Evolutionary conservation across 2,329 filamentous ascomycete species (phyloP), one percentile per base, ranked within the genome.

Genomic region (Venturiaceae sp.): DNA sequence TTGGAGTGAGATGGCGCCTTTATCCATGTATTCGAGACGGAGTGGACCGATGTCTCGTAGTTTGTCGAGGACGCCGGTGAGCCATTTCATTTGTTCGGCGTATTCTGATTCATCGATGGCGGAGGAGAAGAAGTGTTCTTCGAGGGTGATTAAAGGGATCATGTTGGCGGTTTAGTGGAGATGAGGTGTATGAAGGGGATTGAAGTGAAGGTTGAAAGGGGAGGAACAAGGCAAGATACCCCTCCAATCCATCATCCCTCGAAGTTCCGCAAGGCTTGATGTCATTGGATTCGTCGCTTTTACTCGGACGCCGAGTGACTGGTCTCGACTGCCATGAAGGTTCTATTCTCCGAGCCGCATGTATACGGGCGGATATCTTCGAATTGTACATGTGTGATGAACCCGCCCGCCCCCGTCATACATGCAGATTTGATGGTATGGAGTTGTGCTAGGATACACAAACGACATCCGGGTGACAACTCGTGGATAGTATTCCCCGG

Each of bases 91-190:
- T 28, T 55, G 57, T 37, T 61, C 58, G 55, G 52, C 26, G 59
- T 58, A 58, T 11, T 61, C 28, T 47, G 70, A 55, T 30, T 64
- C 60, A 19, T 54, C 37, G 30, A 65, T 61, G 1, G 61, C 56
- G 3, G 62, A 37, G 46, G 68, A 66, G 57, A 68, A 60, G 63
- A 68, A 72, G 60, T 77, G 74, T 57, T 77, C 74, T 62, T 76
- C 74, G n/a, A 77, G 70, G 11, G 73, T 67, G 44, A 76, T 74
- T 21, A 62, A 47, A 5, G 62, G 62, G 21, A 58, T 50, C 58
- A 61, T 62, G 4, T 21, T 57, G 8, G n/a, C 23, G 21, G 34
- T 23, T 23, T 19, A 16, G 23, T 9, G 46, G 26, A n/a, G 7
- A 19, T 39, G n/a, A n/a, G n/a, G n/a, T n/a, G n/a, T n/a, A n/a